A percentile compares a stretch with the other conserved stretches of the same genome.
These are phyloP conservation scores for Rhinocladiella mackenziei DNA, from an alignment of 2,329 filamentous ascomycete species.

Conservation along the genomic window DNA sequence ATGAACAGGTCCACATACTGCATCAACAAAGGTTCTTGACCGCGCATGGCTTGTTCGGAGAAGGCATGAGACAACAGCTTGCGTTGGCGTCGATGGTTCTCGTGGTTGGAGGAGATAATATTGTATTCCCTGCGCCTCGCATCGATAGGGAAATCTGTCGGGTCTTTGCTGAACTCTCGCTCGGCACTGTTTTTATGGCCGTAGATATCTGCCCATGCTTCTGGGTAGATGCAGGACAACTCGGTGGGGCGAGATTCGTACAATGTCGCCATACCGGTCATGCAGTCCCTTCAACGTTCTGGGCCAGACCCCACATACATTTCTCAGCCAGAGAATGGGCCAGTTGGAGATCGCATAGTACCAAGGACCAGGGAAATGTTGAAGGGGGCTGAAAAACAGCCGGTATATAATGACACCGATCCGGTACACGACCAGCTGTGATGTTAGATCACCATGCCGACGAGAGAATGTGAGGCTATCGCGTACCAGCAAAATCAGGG, in stretches of 20 bases:
- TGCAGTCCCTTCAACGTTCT: constrained; percentile 25
- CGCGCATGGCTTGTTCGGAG: constrained; percentile 40
- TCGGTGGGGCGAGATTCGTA: constrained; percentile 34
- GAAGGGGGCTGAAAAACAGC: too few relatives aligned
- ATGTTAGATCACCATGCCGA: too few relatives aligned
- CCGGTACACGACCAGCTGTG: too few relatives aligned
- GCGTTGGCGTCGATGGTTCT: constrained; percentile 32
- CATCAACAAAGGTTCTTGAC: constrained; percentile 35
- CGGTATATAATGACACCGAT: too few relatives aligned
- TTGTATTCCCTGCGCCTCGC: background rate
- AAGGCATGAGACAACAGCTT: constrained; percentile 40
- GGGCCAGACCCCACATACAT: too few relatives aligned
- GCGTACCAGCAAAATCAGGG: too few relatives aligned
- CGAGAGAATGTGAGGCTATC: too few relatives aligned
- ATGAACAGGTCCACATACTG: constrained; percentile 19
- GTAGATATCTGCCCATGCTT: constrained; percentile 33
- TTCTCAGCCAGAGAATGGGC: too few relatives aligned
- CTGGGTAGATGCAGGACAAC: constrained; percentile 28
- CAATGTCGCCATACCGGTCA: constrained; percentile 31
- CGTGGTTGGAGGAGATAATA: constrained; percentile 7
- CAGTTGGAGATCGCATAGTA: too few relatives aligned
- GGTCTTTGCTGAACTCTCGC: constrained; percentile 2
- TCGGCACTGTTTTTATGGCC: constrained; percentile 16
- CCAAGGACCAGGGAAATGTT: too few relatives aligned
- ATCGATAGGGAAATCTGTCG: background rate